These are phyloP conservation scores for Clarireedia sp. DNA, from an alignment of 2,329 filamentous ascomycete species.

Conservation along the genomic window DNA sequence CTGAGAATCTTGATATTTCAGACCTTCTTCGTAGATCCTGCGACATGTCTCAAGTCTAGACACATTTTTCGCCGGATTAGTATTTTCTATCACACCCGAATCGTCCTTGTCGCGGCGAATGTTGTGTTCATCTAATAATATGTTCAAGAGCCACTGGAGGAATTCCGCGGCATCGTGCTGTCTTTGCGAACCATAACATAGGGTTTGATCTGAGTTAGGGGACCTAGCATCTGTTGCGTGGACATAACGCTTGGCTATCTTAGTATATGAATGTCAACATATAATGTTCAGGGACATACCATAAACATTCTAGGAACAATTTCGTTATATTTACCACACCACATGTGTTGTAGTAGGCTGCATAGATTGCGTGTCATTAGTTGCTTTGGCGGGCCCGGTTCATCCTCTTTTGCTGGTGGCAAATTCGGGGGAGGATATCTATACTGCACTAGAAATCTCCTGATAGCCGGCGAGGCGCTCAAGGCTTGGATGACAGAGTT, in stretches of 20 bases:
- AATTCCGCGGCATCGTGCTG: constrained; percentile 8
- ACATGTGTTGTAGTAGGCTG: constrained; percentile 42
- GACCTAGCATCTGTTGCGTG: constrained; percentile 15
- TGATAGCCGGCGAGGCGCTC: constrained; percentile 63
- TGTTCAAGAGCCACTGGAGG: background rate
- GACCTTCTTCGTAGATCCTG: background rate
- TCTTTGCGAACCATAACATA: background rate
- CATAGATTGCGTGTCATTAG: constrained; percentile 52
- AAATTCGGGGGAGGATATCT: constrained; percentile 54
- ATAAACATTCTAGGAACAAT: constrained; percentile 49
- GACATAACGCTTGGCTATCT: constrained; percentile 17
- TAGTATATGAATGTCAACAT: constrained; percentile 2
- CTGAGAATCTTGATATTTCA: too few relatives aligned
- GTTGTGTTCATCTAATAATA: constrained; percentile 3
- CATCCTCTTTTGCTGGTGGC: constrained; percentile 56
- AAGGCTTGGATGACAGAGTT: constrained; percentile 84
- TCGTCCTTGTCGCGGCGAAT: background rate
- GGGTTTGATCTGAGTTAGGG: background rate
- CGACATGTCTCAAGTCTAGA: background rate
- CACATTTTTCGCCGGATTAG: background rate
- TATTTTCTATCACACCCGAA: background rate
- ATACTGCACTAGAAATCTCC: constrained; percentile 52
- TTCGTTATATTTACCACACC: constrained; percentile 27
- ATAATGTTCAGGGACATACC: constrained; percentile 31
- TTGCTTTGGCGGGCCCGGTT: constrained; percentile 45